Conservation (phyloP, 179 eudicot species). For the Actinidia chinensis region DNA sequence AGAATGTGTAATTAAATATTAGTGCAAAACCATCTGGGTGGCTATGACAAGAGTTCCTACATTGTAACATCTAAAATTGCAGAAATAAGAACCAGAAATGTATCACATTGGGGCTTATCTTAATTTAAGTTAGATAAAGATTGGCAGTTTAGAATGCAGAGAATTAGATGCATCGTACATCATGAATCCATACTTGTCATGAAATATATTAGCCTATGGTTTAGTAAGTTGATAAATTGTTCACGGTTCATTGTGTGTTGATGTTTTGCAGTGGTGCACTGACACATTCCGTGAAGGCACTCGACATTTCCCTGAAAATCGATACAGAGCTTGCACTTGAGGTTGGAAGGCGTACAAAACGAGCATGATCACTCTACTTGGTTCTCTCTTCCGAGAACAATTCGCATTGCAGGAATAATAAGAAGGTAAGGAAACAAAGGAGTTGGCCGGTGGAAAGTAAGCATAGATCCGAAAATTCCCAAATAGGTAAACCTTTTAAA, state of each 20-base stretch:
- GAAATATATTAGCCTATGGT: not conserved
- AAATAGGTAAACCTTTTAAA: not conserved
- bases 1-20: not conserved
- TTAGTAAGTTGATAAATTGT: not conserved
- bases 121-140: not conserved
- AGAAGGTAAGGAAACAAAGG: not conserved
- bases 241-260: not conserved
- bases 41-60: not conserved
- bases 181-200: not conserved
- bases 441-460: not conserved
- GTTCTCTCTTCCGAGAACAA: too few species aligned
- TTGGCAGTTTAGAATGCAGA: not conserved
- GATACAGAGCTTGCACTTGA: conserved; percentile 88
- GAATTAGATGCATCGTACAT: not conserved
- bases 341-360: conserved; percentile 91
- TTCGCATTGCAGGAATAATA: not conserved
- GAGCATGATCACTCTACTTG: conserved; percentile 45
- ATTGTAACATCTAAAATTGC: not conserved
- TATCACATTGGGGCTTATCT: not conserved
- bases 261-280: conserved; percentile 71
- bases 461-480: too few species aligned
- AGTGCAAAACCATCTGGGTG: not conserved
- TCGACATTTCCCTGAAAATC: conserved; percentile 85
- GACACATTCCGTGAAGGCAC: conserved; percentile 91
- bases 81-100: not conserved